Conservation (phyloP, 176 grass and related monocot species). For the Juncus effusus region DNA sequence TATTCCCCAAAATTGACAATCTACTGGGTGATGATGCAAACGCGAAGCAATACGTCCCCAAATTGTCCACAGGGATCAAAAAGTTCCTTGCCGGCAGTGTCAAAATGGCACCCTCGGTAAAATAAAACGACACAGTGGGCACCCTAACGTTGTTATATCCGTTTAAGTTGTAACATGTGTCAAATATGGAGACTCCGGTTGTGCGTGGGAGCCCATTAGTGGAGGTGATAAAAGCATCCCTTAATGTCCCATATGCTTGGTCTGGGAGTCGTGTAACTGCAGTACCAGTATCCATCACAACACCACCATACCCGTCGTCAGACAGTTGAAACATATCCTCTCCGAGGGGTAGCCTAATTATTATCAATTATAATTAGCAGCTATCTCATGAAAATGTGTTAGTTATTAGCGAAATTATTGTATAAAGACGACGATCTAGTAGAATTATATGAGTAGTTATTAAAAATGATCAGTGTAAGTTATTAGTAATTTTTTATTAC, state of each 20-base stretch:
- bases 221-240: constrained; percentile 44
- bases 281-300: constrained; percentile 96
- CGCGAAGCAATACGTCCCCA: constrained; percentile 65
- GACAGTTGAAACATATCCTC: constrained; percentile 60
- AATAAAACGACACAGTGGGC: constrained; percentile 85
- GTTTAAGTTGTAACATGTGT: constrained; percentile 83
- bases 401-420: too few species aligned
- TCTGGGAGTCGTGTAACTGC: constrained; percentile 55
- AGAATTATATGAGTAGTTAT: too few species aligned
- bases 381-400: too few species aligned
- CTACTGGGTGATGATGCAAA: constrained; percentile 63
- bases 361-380: too few species aligned
- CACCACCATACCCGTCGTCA: constrained; percentile 63
- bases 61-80: constrained; percentile 55
- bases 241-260: constrained; percentile 55
- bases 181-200: constrained; percentile 55
- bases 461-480: too few species aligned
- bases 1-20: constrained; percentile 75
- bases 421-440: too few species aligned
- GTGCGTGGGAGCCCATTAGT: constrained; percentile 43
- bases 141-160: constrained; percentile 82
- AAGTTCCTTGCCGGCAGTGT: constrained; percentile 86
- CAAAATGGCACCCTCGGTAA: constrained; percentile 48
- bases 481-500: too few species aligned
- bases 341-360: constrained; percentile 32